Evolutionary conservation across 2,329 filamentous ascomycete species (phyloP).

Genomic region (Paracorniculantispora psalliotae): DNA sequence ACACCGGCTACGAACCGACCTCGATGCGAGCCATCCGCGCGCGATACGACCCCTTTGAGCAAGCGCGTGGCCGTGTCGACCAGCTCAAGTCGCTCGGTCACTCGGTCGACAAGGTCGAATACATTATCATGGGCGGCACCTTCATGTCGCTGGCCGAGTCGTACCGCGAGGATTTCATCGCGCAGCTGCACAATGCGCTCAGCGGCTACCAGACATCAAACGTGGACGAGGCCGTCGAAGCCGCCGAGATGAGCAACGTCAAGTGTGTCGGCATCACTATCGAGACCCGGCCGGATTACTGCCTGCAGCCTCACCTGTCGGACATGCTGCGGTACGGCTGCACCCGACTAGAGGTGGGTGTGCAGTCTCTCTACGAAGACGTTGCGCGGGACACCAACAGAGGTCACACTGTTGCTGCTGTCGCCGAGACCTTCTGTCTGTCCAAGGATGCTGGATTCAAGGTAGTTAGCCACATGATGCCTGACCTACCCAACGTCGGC

Average conservation of each 20-base stretch:
- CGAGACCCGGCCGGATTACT: constrained; percentile 95
- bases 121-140: constrained; percentile 99
- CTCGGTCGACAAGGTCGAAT: constrained; percentile 98
- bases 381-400: constrained; percentile 97
- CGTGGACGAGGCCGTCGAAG: constrained; percentile 91
- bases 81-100: constrained; percentile 94
- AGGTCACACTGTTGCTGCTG: constrained; percentile 90
- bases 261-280: constrained; percentile 99
- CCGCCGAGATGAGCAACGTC: constrained; percentile 92
- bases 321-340: constrained; percentile 98
- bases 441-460: constrained; percentile 98
- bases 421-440: constrained; percentile 95
- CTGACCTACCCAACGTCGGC: constrained; percentile 92
- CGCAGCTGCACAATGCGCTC: constrained; percentile 92
- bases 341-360: constrained; percentile 88
- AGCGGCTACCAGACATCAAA: constrained; percentile 92
- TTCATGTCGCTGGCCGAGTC: constrained; percentile 93
- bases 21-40: constrained; percentile 98
- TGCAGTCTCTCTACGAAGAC: constrained; percentile 95
- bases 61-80: constrained; percentile 90
- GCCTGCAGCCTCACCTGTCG: constrained; percentile 87
- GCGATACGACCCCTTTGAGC: constrained; percentile 95
- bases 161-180: constrained; percentile 90
- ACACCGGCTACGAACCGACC: constrained; percentile 96
- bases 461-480: constrained; percentile 99